Conservation (phyloP, 2,329 filamentous ascomycete genomes). For the Pseudogymnoascus pannorum region DNA sequence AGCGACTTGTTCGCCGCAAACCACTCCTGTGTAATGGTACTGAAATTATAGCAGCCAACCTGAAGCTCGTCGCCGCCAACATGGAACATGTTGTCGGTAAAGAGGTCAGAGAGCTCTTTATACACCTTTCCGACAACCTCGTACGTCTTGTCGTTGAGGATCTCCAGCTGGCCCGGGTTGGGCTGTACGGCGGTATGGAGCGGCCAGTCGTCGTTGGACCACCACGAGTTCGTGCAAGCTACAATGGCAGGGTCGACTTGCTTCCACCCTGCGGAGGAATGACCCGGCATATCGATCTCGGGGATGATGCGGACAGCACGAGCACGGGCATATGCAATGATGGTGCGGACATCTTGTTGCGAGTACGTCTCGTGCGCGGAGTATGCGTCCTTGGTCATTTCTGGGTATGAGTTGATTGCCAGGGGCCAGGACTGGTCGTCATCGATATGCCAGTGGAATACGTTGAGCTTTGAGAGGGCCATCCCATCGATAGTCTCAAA, state of each 20-base stretch:
- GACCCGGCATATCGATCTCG: conserved; percentile 73
- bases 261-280: conserved; percentile 56
- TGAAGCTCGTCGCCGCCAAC: conserved; percentile 74
- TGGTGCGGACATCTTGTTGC: conserved; percentile 50
- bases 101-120: conserved; percentile 62
- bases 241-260: conserved; percentile 59
- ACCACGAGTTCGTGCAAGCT: conserved; percentile 50
- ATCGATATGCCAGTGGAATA: conserved; percentile 70
- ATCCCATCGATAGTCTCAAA: conserved; percentile 68
- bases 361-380: conserved; percentile 58
- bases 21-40: conserved; percentile 40
- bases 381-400: conserved; percentile 70
- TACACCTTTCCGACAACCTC: conserved; percentile 50
- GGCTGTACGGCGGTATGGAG: conserved; percentile 59
- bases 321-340: conserved; percentile 62
- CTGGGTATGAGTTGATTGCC: conserved; percentile 64
- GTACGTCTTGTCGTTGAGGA: conserved; percentile 64
- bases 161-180: conserved; percentile 51
- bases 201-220: conserved; percentile 50
- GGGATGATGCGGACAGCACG: conserved; percentile 64
- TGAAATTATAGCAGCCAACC: conserved; percentile 50
- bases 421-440: conserved; percentile 81
- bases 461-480: conserved; percentile 73
- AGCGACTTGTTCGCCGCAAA: conserved; percentile 67
- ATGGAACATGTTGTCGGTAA: conserved; percentile 71